Percentiles rank a stretch among this genome's conserved stretches.
Evolutionary conservation across 306 rosid genomes (phyloP).

Genomic region (Aeschynomene evenia): DNA sequence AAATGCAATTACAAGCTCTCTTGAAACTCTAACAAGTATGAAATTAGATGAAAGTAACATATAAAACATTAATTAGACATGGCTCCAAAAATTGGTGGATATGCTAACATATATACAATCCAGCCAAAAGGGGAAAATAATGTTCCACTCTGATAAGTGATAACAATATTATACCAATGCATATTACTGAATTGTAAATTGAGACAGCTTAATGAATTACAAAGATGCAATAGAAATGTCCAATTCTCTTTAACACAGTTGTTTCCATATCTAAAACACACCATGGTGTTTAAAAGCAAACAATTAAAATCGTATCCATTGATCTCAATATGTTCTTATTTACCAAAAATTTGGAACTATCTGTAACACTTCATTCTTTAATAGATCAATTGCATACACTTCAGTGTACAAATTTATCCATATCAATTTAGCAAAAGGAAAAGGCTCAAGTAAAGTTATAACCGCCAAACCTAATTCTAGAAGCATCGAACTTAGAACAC

Average conservation of each 20-base stretch:
- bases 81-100: background rate
- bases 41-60: background rate
- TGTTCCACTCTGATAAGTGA: background rate
- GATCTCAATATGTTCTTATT: background rate
- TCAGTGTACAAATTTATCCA: too few species aligned
- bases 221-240: conserved; percentile 2
- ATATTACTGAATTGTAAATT: background rate
- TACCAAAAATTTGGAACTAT: too few species aligned
- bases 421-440: background rate
- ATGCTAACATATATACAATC: background rate
- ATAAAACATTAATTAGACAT: background rate
- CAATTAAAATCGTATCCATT: background rate
- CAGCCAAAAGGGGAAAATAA: background rate
- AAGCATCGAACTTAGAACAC: background rate
- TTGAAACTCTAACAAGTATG: background rate
- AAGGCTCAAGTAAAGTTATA: background rate
- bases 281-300: background rate
- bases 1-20: background rate
- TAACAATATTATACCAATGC: background rate
- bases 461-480: conserved; percentile 6
- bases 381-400: too few species aligned
- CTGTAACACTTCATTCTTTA: too few species aligned
- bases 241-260: background rate
- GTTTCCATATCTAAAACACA: conserved; percentile 14
- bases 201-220: background rate